Base-by-base conservation (phyloP, 2,329 filamentous ascomycete genomes). In the Aspergillus felis region DNA sequence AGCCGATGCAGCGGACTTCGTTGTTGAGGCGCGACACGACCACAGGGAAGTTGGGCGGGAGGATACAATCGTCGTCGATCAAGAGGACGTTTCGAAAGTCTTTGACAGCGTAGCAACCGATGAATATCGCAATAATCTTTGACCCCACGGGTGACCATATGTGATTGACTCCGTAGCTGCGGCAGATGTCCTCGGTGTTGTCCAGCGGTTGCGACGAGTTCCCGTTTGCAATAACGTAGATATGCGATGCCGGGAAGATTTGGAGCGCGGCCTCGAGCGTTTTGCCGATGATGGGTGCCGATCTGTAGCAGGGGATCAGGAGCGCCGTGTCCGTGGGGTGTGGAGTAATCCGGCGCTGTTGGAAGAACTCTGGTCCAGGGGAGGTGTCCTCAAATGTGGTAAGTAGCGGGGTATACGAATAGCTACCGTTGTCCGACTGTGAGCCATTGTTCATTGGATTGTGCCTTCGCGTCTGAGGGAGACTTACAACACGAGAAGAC, bases 111-210 rank as follows among this genome's bases (percentile, higher is more conserved):
- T 79, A 76, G 55, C 72, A 76, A 10, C 79, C 79, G 3, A 81
- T 78, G 52, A 79, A 82, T 50, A 81, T 76, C 0, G 79, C 79
- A 4, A 80, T 74, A 44, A 81, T 79, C 62, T 82, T 81, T 0
- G 75, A 79, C 1, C 79, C 79, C 9, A 81, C 72, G 0, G 79
- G 78, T 5, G 72, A 74, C 79, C 79, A 82, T 50, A 80, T 66
- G 57, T 81, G 78, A 53, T 79, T 79, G 14, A 81, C 79, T 10
- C 76, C 77, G 48, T 76, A 79, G 1, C 63, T 61, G 0, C 63
- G 64, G 59, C 78, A 80, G 20, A 81, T 69, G 2, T 77, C 74
- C 55, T 79, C 78, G 0, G 79, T 81, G 38, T 79, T 71, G 60
- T 81, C 79, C 1, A 81, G 66, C 1, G 79, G 79, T 0, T 69